Base-by-base conservation (phyloP, 352 stramenopile genomes). In the Halophytophthora batemanensis region DNA sequence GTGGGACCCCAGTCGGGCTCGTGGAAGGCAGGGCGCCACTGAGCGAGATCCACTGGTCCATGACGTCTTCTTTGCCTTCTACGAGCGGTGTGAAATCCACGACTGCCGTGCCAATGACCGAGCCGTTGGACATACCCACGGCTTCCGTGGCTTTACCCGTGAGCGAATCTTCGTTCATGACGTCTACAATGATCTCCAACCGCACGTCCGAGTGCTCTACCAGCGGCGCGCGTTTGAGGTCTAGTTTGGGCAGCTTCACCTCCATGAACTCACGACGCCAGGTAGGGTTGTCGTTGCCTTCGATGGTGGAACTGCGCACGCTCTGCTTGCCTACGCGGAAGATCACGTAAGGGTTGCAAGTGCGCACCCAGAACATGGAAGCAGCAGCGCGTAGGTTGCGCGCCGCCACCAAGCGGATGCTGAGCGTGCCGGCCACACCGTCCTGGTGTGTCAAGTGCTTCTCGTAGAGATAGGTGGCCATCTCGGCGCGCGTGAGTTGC, bases 261-360 rank as follows among this genome's bases (percentile, higher is more conserved):
- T 87, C 74, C 35, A 86, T 63, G 29, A 88, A 56, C 57, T 92
- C 82, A 15, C 75, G 65, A 19, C 79, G 77, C 82, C 82, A 92
- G 35, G 73, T 82, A 5, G 82, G 82, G 50, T 87, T 90, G 59
- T 87, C 72, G 41, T 86, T 90, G 53, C 52, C 61, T 42, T 69
- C 50, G 55, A 92, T 87, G 11, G 82, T 92, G 37, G 76, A 70
- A 53, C 74, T 87, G 42, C 82, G 82, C 22, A 66, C 56, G 43
- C 66, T 85, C 50, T 85, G 70, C 56, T 86, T 87, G 34, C 82
- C 82, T 22, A 89, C 50, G 35, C 82, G 79, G 56, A 92, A 92
- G 53, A 92, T 92, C 57, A 92, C 77, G 61, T 92, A 92, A 25
- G 82, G 79, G 38, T 90, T 90, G 59, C 82, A 92, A 31, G 77